phyloP scores from a whole-genome alignment of 768 basidiomycete genomes.

The Kwoniella botswanensis region DNA sequence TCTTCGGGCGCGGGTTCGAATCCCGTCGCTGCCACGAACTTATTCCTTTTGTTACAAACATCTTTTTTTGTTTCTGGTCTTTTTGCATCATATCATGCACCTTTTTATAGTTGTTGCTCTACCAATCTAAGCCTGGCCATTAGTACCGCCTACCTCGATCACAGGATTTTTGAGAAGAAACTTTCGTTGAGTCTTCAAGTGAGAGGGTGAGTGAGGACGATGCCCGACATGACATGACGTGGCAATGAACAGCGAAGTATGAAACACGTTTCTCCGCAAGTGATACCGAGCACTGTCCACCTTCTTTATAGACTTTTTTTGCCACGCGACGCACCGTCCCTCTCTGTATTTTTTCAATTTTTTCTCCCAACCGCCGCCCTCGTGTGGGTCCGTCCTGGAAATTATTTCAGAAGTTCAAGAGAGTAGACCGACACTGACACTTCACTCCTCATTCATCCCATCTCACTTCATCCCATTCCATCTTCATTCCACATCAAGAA shows the following conservation, averaged over 20 bases:
- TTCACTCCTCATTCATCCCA: constrained; percentile 3
- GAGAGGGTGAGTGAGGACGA: background rate
- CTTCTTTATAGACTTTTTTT: background rate
- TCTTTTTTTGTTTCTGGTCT: too few relatives aligned
- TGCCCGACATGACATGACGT: background rate
- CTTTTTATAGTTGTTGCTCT: too few relatives aligned
- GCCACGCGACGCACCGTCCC: constrained; percentile 1
- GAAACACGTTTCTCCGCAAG: background rate
- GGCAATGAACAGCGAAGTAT: background rate
- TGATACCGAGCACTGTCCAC: background rate
- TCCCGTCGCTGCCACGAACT: constrained; percentile 3
- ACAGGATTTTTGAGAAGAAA: background rate
- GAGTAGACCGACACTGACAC: background rate
- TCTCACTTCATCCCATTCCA: constrained; percentile 4
- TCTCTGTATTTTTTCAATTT: constrained; percentile 1
- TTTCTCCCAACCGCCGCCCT: background rate
- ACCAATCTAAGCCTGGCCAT: too few relatives aligned
- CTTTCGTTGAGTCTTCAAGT: background rate
- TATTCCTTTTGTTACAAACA: background rate
- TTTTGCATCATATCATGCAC: too few relatives aligned
- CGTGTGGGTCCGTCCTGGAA: background rate
- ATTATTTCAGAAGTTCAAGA: constrained; percentile 15
- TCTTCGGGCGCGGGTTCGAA: constrained; percentile 12
- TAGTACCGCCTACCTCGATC: background rate
- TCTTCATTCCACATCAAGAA: background rate